Conservation (phyloP, 2,329 filamentous ascomycete species). For the Pestalotiopsis sp. region DNA sequence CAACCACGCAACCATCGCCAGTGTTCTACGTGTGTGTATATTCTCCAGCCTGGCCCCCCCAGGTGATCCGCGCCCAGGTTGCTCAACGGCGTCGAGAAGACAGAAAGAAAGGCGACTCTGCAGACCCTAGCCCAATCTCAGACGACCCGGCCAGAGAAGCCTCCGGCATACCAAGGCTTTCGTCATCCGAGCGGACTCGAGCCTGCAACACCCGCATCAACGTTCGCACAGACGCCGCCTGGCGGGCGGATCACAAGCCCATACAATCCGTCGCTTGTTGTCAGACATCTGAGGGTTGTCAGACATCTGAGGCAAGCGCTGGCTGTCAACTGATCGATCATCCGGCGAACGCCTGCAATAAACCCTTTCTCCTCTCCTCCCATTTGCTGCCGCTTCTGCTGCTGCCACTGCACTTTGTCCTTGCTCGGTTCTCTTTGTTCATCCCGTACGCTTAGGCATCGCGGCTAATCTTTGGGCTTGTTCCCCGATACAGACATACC, state of each 20-base stretch:
- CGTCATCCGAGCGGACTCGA: conserved; percentile 11
- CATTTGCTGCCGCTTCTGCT: background rate
- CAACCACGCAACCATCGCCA: background rate
- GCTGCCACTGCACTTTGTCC: background rate
- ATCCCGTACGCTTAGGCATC: background rate
- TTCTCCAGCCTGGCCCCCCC: background rate
- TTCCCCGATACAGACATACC: conserved; percentile 7
- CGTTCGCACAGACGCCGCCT: conserved; percentile 8
- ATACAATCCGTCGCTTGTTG: background rate
- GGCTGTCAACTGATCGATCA: conserved; percentile 3
- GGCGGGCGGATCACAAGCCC: background rate
- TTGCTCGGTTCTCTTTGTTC: conserved; percentile 3
- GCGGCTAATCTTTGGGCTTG: conserved; percentile 6
- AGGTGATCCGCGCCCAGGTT: conserved; percentile 8
- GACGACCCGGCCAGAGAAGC: conserved; percentile 1
- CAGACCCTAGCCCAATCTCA: background rate
- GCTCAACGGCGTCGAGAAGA: conserved; percentile 8
- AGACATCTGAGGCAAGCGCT: conserved; percentile 14
- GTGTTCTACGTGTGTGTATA: background rate
- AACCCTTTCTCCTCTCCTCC: background rate
- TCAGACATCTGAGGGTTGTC: conserved; percentile 10
- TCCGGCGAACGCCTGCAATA: background rate
- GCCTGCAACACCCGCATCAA: conserved; percentile 7
- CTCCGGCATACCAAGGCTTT: background rate
- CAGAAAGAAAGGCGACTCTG: background rate